phyloP scores from a whole-genome alignment of 441 rosid species.

The Melastoma candidum region DNA sequence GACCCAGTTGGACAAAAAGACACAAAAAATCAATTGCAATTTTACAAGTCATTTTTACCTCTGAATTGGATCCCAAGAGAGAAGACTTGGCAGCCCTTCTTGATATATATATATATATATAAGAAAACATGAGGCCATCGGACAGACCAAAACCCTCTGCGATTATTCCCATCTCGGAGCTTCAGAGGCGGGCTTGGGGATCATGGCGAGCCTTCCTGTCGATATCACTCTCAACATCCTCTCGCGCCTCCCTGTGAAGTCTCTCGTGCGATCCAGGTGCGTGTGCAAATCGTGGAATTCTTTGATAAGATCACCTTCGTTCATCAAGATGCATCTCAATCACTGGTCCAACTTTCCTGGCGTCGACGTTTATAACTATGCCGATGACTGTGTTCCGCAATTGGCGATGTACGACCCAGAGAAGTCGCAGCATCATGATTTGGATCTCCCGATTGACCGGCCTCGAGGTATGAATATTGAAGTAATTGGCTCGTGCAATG shows the following conservation, averaged over 20 bases:
- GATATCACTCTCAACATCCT: neutral
- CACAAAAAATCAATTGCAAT: too few relatives aligned
- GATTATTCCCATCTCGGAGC: too few relatives aligned
- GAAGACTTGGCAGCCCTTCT: too few relatives aligned
- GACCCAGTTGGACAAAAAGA: too few relatives aligned
- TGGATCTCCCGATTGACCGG: neutral
- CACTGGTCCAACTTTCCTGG: neutral
- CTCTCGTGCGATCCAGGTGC: neutral
- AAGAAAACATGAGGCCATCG: too few relatives aligned
- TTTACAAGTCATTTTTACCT: too few relatives aligned
- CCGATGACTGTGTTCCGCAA: neutral
- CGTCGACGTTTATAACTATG: neutral
- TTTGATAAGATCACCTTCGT: neutral
- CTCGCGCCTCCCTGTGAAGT: neutral
- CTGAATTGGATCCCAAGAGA: too few relatives aligned
- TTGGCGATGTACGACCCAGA: neutral
- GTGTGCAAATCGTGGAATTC: conserved; percentile 1
- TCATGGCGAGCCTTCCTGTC: neutral
- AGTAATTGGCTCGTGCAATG: conserved; percentile 4
- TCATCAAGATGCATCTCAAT: conserved; percentile 1
- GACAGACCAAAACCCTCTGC: too few relatives aligned
- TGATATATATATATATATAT: too few relatives aligned
- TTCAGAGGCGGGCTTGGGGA: too few relatives aligned
- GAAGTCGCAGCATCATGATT: fast-evolving
- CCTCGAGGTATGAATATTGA: neutral